Evolutionary conservation across 2,329 filamentous ascomycete genomes (phyloP).

Genomic region (Tolypocladium capitatum): DNA sequence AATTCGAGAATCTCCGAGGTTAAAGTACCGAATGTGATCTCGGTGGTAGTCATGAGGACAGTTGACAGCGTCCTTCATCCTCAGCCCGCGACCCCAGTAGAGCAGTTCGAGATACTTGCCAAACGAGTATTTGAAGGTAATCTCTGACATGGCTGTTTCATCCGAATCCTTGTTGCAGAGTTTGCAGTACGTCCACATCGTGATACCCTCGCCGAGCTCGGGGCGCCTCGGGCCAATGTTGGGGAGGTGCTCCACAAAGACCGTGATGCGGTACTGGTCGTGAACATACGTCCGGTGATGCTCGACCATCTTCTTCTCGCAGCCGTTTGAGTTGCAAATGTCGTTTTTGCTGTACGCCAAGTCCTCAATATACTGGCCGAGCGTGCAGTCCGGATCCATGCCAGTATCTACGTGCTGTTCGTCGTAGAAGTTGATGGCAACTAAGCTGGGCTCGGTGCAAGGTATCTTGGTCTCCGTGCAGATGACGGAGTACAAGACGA

Average conservation of each 20-base stretch:
- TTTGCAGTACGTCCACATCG: conserved; percentile 98
- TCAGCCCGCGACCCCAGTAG: conserved; percentile 83
- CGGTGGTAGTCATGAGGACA: conserved; percentile 88
- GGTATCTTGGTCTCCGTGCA: conserved; percentile 90
- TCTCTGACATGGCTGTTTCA: conserved; percentile 80
- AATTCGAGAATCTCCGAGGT: conserved; percentile 71
- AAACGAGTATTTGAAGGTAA: conserved; percentile 96
- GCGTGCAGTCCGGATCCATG: conserved; percentile 74
- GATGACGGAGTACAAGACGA: conserved; percentile 84
- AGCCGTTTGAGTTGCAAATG: conserved; percentile 72
- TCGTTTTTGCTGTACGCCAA: conserved; percentile 63
- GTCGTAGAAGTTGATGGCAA: conserved; percentile 86
- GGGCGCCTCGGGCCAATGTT: conserved; percentile 27
- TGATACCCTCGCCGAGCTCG: conserved; percentile 51
- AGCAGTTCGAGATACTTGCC: conserved; percentile 96
- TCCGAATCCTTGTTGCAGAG: conserved; percentile 83
- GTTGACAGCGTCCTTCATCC: conserved; percentile 51
- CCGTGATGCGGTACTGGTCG: conserved; percentile 82
- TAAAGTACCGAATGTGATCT: conserved; percentile 88
- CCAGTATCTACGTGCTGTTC: conserved; percentile 65
- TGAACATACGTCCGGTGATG: conserved; percentile 97
- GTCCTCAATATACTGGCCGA: conserved; percentile 92
- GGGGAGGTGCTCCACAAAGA: conserved; percentile 57
- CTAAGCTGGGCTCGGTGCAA: conserved; percentile 79
- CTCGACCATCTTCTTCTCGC: conserved; percentile 77